Conservation (phyloP, 1,284 basidiomycete genomes). For the Ceratobasidium sp. region DNA sequence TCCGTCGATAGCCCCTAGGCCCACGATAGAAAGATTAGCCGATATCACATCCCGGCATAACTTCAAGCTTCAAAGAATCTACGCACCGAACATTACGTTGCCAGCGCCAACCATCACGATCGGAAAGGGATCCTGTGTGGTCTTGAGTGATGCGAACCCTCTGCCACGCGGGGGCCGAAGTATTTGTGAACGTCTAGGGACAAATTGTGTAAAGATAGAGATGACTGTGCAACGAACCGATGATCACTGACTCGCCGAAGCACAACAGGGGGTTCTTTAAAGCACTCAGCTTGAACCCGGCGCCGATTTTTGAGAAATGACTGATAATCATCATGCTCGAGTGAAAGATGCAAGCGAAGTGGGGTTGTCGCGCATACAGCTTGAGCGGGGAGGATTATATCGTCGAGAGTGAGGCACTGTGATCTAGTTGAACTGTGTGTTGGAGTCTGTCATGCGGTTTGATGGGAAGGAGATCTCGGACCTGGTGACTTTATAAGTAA, state of each 20-base stretch:
- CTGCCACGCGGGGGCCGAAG: not conserved
- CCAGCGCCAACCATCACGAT: constrained; percentile 92
- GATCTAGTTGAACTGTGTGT: not conserved
- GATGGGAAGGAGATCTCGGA: not conserved
- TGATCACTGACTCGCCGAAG: not conserved
- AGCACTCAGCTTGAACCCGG: not conserved
- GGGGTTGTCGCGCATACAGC: too few relatives aligned
- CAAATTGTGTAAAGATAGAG: not conserved
- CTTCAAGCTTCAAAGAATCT: not conserved
- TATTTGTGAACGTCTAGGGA: not conserved
- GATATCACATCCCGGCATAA: not conserved
- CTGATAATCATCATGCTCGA: not conserved
- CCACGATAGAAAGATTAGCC: not conserved
- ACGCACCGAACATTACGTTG: constrained; percentile 92
- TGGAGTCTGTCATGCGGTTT: not conserved
- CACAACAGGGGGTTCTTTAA: too few relatives aligned
- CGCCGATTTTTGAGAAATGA: not conserved
- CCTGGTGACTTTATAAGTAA: not conserved
- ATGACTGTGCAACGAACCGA: not conserved
- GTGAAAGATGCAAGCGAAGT: not conserved
- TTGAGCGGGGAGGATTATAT: not conserved
- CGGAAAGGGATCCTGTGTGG: constrained; percentile 1
- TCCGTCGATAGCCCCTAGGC: constrained; percentile 81
- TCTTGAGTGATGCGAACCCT: not conserved
- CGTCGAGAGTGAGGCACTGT: not conserved